Evolutionary conservation across 179 eudicot species (phyloP).

Genomic region (Sideroxylon spinosum): DNA sequence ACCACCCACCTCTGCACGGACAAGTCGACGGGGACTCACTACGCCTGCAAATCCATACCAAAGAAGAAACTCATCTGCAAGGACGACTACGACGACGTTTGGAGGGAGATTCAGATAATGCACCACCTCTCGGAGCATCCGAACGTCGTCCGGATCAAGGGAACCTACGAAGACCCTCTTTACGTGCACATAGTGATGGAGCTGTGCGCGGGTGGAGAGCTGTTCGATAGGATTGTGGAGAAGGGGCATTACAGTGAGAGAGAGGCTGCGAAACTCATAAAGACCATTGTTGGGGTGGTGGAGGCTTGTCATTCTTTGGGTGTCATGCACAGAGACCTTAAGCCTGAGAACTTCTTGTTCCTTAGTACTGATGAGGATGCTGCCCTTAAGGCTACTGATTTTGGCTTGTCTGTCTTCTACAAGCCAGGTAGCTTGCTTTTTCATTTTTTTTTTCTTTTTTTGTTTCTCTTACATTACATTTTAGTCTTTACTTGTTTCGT

Average conservation of each 20-base stretch:
- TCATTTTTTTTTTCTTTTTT: background rate
- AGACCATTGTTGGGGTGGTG: slow-evolving; percentile 26
- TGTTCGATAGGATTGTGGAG: too few relatives aligned
- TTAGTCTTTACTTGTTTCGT: too few relatives aligned
- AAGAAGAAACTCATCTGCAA: slow-evolving; percentile 40
- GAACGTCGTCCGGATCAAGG: slow-evolving; percentile 39
- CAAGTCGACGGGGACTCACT: slow-evolving; percentile 25
- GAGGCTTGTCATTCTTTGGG: too few relatives aligned
- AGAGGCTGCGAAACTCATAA: slow-evolving; percentile 39
- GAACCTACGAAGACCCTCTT: slow-evolving; percentile 33
- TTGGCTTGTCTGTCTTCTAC: slow-evolving; percentile 10
- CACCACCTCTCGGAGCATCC: slow-evolving; percentile 43
- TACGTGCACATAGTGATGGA: slow-evolving; percentile 31
- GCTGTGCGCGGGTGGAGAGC: too few relatives aligned
- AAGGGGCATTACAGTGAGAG: slow-evolving; percentile 42
- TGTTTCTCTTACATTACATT: too few relatives aligned
- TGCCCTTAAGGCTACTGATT: slow-evolving; percentile 48
- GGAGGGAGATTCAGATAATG: slow-evolving; percentile 51
- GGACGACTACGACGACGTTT: slow-evolving; percentile 44
- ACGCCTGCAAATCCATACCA: slow-evolving; percentile 41
- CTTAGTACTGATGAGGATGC: slow-evolving; percentile 35
- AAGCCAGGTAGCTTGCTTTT: slow-evolving; percentile 31
- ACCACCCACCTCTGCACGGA: slow-evolving; percentile 39
- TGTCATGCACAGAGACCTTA: background rate
- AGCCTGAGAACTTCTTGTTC: slow-evolving; percentile 47